These are phyloP conservation scores for Backusella sp. DNA, from an alignment of 192 early-diverging fungal species.

Conservation along the genomic window DNA sequence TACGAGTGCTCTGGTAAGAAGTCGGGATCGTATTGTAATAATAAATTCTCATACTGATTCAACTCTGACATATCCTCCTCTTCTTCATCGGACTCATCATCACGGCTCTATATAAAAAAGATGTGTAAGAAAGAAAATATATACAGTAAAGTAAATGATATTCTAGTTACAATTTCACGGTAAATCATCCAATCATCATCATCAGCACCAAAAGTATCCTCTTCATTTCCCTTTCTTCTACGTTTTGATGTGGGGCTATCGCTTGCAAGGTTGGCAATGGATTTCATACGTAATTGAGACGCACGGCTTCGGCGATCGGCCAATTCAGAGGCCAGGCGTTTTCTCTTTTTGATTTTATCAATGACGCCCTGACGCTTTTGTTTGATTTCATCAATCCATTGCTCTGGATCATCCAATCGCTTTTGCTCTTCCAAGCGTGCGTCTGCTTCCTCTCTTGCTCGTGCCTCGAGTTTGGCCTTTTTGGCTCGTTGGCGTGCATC, in stretches of 20 bases:
- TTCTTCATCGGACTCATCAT: conserved; percentile 82
- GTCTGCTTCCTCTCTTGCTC: conserved; percentile 56
- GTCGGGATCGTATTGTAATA: conserved; percentile 70
- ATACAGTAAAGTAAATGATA: conserved; percentile 1
- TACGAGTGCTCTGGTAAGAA: conserved; percentile 74
- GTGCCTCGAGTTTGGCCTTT: conserved; percentile 71
- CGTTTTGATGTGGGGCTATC: conserved; percentile 52
- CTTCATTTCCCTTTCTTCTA: conserved; percentile 62
- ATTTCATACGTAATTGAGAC: conserved; percentile 82
- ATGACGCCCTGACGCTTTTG: conserved; percentile 59
- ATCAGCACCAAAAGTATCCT: conserved; percentile 93
- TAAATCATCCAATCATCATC: conserved; percentile 94
- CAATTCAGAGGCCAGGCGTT: conserved; percentile 71
- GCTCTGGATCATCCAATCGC: conserved; percentile 60
- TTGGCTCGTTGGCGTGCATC: conserved; percentile 75
- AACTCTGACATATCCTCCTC: conserved; percentile 70
- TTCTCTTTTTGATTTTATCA: conserved; percentile 67
- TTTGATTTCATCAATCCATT: conserved; percentile 73
- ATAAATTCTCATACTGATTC: conserved; percentile 66
- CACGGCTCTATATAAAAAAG: conserved; percentile 48
- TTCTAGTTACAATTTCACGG: conserved; percentile 69
- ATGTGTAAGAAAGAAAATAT: background rate
- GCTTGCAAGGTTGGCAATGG: conserved; percentile 81
- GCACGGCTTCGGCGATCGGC: conserved; percentile 85
- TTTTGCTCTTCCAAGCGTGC: conserved; percentile 71